These are phyloP conservation scores for Lagerstroemia speciosa DNA, from an alignment of 345 rosid species.

Conservation along the genomic window DNA sequence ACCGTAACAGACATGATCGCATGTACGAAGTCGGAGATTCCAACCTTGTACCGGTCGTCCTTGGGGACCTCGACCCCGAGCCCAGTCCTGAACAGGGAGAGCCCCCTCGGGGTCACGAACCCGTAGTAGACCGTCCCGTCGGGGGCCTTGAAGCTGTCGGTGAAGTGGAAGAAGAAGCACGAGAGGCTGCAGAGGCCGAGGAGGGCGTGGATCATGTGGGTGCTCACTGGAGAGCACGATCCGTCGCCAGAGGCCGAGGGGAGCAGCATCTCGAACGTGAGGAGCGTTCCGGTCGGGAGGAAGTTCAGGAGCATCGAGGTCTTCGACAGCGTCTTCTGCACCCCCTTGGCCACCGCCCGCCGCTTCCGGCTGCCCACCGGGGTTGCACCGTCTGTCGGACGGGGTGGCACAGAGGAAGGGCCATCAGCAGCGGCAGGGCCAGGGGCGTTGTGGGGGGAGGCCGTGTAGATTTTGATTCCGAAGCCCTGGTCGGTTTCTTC, in stretches of 20 bases:
- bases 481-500: slow-evolving; percentile 12
- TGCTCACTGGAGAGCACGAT: slow-evolving; percentile 22
- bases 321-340: slow-evolving; percentile 33
- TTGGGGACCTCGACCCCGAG: slow-evolving; percentile 25
- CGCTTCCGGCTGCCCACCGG: slow-evolving; percentile 14
- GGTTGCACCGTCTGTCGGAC: neutral
- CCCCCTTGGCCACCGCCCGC: slow-evolving; percentile 35
- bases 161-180: slow-evolving; percentile 46
- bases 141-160: slow-evolving; percentile 36
- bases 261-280: slow-evolving; percentile 44
- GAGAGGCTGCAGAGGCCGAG: slow-evolving; percentile 35
- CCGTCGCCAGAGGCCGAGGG: slow-evolving; percentile 27
- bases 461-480: slow-evolving; percentile 35
- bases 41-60: slow-evolving; percentile 25
- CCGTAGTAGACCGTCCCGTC: slow-evolving; percentile 34
- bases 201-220: slow-evolving; percentile 29
- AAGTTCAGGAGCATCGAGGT: slow-evolving; percentile 36
- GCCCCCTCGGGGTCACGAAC: slow-evolving; percentile 32
- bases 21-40: slow-evolving; percentile 29
- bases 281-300: slow-evolving; percentile 45
- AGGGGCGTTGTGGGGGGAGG: slow-evolving; percentile 7
- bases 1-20: slow-evolving; percentile 46
- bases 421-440: slow-evolving; percentile 10
- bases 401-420: neutral
- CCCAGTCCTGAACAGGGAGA: slow-evolving; percentile 40